phyloP scores from a whole-genome alignment of 2,329 filamentous ascomycete species.

The Xylaria sp. region DNA sequence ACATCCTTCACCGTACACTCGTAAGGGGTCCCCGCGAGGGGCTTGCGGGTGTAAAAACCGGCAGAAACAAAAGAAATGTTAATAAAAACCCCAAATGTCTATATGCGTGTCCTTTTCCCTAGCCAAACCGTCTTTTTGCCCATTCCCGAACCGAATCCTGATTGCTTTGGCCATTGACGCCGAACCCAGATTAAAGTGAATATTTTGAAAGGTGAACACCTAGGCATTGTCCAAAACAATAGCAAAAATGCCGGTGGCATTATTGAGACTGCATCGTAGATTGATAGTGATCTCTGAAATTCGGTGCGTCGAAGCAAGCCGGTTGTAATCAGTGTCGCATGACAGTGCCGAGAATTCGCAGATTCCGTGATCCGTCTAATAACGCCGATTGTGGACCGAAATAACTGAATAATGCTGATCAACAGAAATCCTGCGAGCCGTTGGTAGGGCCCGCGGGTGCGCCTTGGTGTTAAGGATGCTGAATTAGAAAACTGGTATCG shows the following conservation, averaged over 20 bases:
- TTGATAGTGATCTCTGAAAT: neutral
- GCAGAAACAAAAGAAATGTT: conserved; percentile 44
- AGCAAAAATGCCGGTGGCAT: neutral
- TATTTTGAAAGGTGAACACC: conserved; percentile 27
- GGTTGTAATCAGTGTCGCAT: conserved; percentile 10
- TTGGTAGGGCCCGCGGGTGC: conserved; percentile 36
- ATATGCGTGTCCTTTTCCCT: conserved; percentile 51
- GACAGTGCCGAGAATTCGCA: conserved; percentile 12
- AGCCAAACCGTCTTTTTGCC: conserved; percentile 47
- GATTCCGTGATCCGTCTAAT: conserved; percentile 34
- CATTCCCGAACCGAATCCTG: conserved; percentile 41
- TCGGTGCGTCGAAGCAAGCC: conserved; percentile 5
- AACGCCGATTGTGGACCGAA: conserved; percentile 43
- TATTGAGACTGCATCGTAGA: conserved; percentile 2
- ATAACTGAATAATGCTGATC: conserved; percentile 20
- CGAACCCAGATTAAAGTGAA: conserved; percentile 44
- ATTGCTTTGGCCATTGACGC: conserved; percentile 39
- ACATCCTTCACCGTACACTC: conserved; percentile 43
- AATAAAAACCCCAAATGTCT: conserved; percentile 46
- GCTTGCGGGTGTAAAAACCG: conserved; percentile 36
- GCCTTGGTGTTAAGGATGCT: conserved; percentile 35
- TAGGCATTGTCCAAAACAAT: neutral
- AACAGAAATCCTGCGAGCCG: conserved; percentile 29
- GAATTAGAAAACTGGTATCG: conserved; percentile 51
- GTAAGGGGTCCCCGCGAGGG: conserved; percentile 42